Conservation (phyloP, 2,329 filamentous ascomycete species). For the Clarireedia monteithiana region DNA sequence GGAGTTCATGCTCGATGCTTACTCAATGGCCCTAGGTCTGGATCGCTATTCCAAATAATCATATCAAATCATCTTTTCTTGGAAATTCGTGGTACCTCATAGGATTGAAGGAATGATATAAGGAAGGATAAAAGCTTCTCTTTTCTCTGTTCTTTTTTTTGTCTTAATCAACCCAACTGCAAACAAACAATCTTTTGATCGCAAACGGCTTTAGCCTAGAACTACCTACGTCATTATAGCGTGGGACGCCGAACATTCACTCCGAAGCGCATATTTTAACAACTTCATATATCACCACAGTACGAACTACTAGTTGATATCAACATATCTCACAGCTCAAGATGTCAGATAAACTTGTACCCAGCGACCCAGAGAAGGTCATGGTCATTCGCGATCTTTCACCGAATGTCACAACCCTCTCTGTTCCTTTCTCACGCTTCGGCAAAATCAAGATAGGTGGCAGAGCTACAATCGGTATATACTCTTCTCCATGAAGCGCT, state of each 20-base stretch:
- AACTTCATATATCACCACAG: neutral
- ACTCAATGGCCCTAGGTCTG: neutral
- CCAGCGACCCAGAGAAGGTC: slow-evolving; percentile 65
- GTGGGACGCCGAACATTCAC: too few species aligned
- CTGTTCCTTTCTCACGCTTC: slow-evolving; percentile 76
- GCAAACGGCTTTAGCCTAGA: too few species aligned
- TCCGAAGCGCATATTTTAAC: too few species aligned
- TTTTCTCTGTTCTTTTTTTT: too few species aligned
- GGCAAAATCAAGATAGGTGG: slow-evolving; percentile 78
- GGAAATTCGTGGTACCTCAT: too few species aligned
- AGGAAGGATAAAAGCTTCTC: too few species aligned
- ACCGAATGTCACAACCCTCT: slow-evolving; percentile 69
- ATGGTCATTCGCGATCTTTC: slow-evolving; percentile 88
- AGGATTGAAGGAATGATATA: too few species aligned
- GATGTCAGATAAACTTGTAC: slow-evolving; percentile 59
- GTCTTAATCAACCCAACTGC: too few species aligned
- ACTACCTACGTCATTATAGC: too few species aligned
- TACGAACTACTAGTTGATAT: neutral
- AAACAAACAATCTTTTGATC: too few species aligned
- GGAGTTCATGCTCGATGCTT: neutral
- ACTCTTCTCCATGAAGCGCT: neutral
- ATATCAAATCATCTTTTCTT: neutral
- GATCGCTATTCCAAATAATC: neutral
- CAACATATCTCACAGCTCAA: neutral
- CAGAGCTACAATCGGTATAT: slow-evolving; percentile 72